Evolutionary conservation across 1,284 basidiomycete genomes (phyloP), one percentile per base, ranked within the genome.

Genomic region (Flammula alnicola): DNA sequence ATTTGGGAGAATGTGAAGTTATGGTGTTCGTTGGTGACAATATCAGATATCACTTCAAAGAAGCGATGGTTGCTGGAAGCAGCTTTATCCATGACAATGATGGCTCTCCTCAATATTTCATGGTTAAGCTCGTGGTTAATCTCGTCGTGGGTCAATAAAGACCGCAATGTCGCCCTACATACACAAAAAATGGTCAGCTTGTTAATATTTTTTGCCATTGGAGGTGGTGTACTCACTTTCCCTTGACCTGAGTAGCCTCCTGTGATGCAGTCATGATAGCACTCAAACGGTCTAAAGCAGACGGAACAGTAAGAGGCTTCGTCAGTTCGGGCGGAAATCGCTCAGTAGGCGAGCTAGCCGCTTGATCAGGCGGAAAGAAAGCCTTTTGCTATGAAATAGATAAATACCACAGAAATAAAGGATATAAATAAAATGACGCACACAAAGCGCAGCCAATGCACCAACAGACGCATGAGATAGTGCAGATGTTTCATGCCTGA

Each of bases 401-500:
- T 59, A 12, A 62, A 49, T 7, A 10, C 19, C n/a, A n/a, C n/a
- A n/a, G n/a, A n/a, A n/a, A n/a, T 10, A 26, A 33, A 27, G 17
- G 8, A 30, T 12, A 30, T 25, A 25, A 16, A 14, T 5, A 32
- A 23, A 43, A 37, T 56, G 48, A 74, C 92, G 74, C 60, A 93
- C 91, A 66, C 89, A 91, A 54, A 97, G 79, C 5, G 91, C 83
- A n/a, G 92, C 84, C 72, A 95, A 77, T 4, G 92, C 90, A 38
- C 91, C 88, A 11, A 89, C 81, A 41, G 88, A 90, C 26, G 85
- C 92, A 61, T 84, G 80, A 3, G 91, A 95, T 49, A 92, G 72
- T 47, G 83, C 64, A 50, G 78, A 79, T 5, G 83, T 88, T 68
- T 92, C 92, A 44, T 79, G 81, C 62, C 85, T 86, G 66, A 89